phyloP scores from a whole-genome alignment of 352 stramenopile genomes.

The Globisporangium canariense region DNA sequence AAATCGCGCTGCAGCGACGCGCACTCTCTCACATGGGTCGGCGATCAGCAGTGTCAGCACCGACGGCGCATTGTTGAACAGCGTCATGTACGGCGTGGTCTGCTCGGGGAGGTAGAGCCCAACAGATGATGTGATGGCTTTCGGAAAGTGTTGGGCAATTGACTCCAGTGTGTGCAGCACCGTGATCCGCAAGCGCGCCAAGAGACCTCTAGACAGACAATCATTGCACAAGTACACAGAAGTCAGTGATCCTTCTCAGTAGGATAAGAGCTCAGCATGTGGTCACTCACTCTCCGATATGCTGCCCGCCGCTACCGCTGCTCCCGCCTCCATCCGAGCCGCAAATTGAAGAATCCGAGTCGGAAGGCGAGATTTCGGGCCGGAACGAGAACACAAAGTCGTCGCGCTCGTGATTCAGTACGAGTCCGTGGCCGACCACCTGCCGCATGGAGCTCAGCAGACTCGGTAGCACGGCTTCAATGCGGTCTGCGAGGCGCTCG shows the following conservation, averaged over 20 bases:
- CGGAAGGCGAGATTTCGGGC: slow-evolving; percentile 51
- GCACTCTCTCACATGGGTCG: slow-evolving; percentile 73
- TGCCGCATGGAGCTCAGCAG: slow-evolving; percentile 78
- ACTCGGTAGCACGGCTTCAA: slow-evolving; percentile 51
- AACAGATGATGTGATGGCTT: slow-evolving; percentile 72
- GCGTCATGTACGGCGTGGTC: slow-evolving; percentile 76
- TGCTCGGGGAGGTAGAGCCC: slow-evolving; percentile 81
- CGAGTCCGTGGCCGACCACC: slow-evolving; percentile 64
- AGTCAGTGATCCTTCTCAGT: background rate
- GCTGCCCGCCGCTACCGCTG: slow-evolving; percentile 17
- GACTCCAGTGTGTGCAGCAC: slow-evolving; percentile 70
- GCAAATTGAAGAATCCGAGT: slow-evolving; percentile 75
- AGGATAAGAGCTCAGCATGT: background rate
- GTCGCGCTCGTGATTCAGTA: slow-evolving; percentile 47
- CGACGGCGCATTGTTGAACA: slow-evolving; percentile 73
- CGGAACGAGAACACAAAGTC: slow-evolving; percentile 54
- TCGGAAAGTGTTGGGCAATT: slow-evolving; percentile 65
- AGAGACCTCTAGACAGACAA: slow-evolving; percentile 38
- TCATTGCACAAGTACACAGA: background rate
- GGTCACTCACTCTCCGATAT: slow-evolving; percentile 47
- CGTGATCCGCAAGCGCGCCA: slow-evolving; percentile 68
- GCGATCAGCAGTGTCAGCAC: slow-evolving; percentile 75
- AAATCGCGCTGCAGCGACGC: slow-evolving; percentile 70
- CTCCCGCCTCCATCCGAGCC: slow-evolving; percentile 47
- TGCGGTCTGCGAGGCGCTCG: slow-evolving; percentile 55